Base-by-base conservation (phyloP, 2,329 filamentous ascomycete species). In the Diaporthe sp. region DNA sequence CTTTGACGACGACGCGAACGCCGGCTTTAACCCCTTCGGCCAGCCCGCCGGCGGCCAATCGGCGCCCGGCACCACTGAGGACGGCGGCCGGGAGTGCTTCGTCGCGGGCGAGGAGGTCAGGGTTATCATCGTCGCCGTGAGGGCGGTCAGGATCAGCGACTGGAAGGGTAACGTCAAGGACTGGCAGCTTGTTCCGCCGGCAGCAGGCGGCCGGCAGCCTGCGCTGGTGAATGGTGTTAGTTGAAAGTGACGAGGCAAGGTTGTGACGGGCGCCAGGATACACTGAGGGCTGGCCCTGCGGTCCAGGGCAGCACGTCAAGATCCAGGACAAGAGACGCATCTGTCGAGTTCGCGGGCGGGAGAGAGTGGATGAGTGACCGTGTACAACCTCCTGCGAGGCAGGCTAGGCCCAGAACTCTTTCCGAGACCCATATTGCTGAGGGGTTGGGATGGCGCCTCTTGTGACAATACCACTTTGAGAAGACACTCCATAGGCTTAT, bases 131-230 rank as follows among this genome's bases (percentile, higher is more conserved):
- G 97, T 98, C 10, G 91, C 89, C 79, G 94, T 98, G 78, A 90
- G 89, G 79, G 94, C 96, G 81, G 95, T 97, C 65, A 90, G 95
- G 79, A 97, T 97, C 79, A 95, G 94, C 77, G 97, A 98, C 82
- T 98, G 94, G 94, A 98, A 98, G 86, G 96, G 97, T n/a, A 91
- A 92, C 19, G 95, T 98, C 6, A 91, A 93, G 79, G 96, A 98
- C 81, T 98, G 87, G 85, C 88, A 88, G 1, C 80, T 90, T 74
- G 82, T 83, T 4, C 81, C 84, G n/a, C 81, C 81, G 37, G 81
- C 73, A 5, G 74, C 76, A 1, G 71, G 81, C 27, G 79, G 65
- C 39, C 51, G 73, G 13, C 63, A 70, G 27, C 51, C 65, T 19
- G 66, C 65, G 8, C 32, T 63, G 8, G 75, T 87, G 15, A 89